Conservation (phyloP, 208 protist genomes). For the Spongospora subterranea region DNA sequence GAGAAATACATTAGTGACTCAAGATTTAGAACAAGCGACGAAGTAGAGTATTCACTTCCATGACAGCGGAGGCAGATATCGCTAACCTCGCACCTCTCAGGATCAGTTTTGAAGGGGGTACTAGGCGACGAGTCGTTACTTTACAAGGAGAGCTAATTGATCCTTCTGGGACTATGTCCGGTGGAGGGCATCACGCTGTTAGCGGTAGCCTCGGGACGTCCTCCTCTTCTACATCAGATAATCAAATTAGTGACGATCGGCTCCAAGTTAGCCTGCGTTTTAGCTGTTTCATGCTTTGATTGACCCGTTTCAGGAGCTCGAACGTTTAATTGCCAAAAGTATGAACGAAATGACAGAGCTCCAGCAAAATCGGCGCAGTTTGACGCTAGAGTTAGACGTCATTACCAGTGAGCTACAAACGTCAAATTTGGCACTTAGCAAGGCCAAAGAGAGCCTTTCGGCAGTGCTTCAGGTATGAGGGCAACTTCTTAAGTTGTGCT, state of each 20-base stretch:
- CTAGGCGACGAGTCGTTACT: slow-evolving; percentile 67
- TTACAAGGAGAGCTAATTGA: slow-evolving; percentile 81
- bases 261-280: too few relatives aligned
- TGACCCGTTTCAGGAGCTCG: neutral
- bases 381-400: neutral
- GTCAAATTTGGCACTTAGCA: too few relatives aligned
- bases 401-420: neutral
- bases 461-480: too few relatives aligned
- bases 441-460: too few relatives aligned
- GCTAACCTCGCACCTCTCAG: slow-evolving; percentile 63
- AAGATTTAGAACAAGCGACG: slow-evolving; percentile 83
- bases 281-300: neutral
- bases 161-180: slow-evolving; percentile 94
- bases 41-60: neutral
- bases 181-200: slow-evolving; percentile 86
- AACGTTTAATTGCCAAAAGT: neutral
- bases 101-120: slow-evolving; percentile 62
- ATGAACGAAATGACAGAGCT: neutral
- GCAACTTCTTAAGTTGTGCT: too few relatives aligned
- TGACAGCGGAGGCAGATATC: neutral
- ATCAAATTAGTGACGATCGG: too few relatives aligned
- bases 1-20: slow-evolving; percentile 93
- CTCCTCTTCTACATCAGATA: too few relatives aligned
- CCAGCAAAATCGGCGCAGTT: neutral
- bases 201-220: too few relatives aligned